Base-by-base conservation (phyloP, 148 eudicot species). In the Diospyros lotus region DNA sequence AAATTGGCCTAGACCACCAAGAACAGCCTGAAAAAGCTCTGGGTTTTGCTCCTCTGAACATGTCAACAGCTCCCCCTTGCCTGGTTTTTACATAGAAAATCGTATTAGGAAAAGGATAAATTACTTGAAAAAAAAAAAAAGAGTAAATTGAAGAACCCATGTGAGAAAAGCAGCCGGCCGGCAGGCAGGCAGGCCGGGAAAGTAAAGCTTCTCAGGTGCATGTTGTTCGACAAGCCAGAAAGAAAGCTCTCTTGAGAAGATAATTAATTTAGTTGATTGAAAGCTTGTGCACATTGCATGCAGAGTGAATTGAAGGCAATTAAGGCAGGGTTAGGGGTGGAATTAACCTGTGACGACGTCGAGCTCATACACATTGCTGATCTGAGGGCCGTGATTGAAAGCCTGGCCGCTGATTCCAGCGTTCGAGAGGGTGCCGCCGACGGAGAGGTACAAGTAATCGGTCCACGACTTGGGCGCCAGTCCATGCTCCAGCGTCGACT, bases 321-420 rank as follows among this genome's bases (percentile, higher is more conserved):
- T 28, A 28, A 28, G 28, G 28, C 28, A 28, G 28, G 28, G 28
- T 28, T 28, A 28, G 28, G 28, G 28, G 0, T 28, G 28, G 28
- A 28, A 28, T 28, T 6, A 73, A 94, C 98, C 98, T 61, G 97
- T 94, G 46, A 94, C 92, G 13, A 92, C 97, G 13, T 94, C 94
- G 10, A 94, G 87, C 41, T 90, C 87, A 72, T 73, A 65, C 58
- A 92, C 97, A 79, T 92, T 94, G 77, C 82, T 81, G 71, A 94
- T 90, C 75, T 94, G 98, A 79, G 98, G 98, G 14, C 98, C 98
- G 72, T 92, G 86, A 80, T 90, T 86, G 68, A 92, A 94, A 44
- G 97, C 96, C 62, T 94, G 98, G 0, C 98, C 98, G 73, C 97
- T 92, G 56, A 94, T 94, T n/a, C 98, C 98, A 17, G 90, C 98